Evolutionary conservation across 2,329 filamentous ascomycete species (phyloP).

Genomic region (Reticulascus tulasneorum): DNA sequence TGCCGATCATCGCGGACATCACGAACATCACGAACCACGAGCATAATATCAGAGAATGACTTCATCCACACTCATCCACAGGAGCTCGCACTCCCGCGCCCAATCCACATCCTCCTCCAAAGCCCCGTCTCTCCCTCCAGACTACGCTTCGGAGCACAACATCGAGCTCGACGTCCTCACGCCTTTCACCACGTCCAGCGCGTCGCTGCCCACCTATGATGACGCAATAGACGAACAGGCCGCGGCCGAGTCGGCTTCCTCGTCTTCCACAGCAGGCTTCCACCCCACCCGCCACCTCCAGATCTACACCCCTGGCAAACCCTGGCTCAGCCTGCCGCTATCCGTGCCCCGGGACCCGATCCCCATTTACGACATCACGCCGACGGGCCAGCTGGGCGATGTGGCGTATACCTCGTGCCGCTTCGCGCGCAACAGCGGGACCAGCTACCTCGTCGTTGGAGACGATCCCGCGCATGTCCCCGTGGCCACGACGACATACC

Average conservation of each 20-base stretch:
- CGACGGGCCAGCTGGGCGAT: constrained; percentile 23
- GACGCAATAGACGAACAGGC: constrained; percentile 17
- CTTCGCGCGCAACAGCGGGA: constrained; percentile 40
- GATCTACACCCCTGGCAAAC: constrained; percentile 43
- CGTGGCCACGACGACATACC: constrained; percentile 52
- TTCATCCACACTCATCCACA: too few species aligned
- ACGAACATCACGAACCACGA: too few species aligned
- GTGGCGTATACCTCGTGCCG: constrained; percentile 49
- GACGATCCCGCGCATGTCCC: constrained; percentile 23
- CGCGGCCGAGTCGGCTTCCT: constrained; percentile 4
- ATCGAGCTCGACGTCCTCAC: constrained; percentile 1
- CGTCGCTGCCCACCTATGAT: constrained; percentile 24
- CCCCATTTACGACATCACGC: constrained; percentile 27
- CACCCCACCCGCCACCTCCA: constrained; percentile 41
- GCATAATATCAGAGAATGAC: too few species aligned
- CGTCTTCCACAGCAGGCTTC: constrained; percentile 26
- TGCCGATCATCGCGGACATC: too few species aligned
- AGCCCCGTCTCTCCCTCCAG: not conserved
- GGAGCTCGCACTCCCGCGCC: too few species aligned
- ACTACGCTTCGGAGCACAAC: constrained; percentile 1
- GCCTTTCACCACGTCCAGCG: not conserved
- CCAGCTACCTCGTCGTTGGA: constrained; percentile 42
- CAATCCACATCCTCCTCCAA: too few species aligned
- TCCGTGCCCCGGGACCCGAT: constrained; percentile 34
- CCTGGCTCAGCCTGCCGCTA: constrained; percentile 36